Conservation (phyloP, 23 red algal species). For the Gracilariopsis chorda region DNA sequence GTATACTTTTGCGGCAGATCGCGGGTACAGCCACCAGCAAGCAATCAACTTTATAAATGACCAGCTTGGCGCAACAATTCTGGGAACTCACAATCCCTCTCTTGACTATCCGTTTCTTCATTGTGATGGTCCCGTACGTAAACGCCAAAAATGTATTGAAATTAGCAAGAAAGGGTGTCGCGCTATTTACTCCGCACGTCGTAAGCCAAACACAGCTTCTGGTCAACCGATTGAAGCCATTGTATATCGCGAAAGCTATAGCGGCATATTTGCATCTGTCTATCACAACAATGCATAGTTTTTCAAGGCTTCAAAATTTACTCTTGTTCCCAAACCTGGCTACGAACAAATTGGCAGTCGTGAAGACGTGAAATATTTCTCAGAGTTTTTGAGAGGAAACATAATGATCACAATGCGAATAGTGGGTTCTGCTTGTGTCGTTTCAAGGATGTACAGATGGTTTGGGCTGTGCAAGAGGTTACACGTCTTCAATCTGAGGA, state of each 20-base stretch:
- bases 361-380: neutral
- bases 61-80: neutral
- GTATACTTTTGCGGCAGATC: neutral
- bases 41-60: neutral
- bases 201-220: neutral
- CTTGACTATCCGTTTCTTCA: constrained; percentile 16
- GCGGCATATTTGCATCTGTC: neutral
- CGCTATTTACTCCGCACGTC: neutral
- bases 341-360: too few species aligned
- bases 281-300: constrained; percentile 7
- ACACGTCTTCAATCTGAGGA: constrained; percentile 19
- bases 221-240: neutral
- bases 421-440: neutral
- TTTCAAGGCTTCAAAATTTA: neutral
- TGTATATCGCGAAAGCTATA: constrained; percentile 7
- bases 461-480: neutral
- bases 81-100: neutral
- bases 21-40: neutral
- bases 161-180: neutral
- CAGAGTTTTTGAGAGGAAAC: neutral
- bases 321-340: neutral
- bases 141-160: neutral
- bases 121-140: constrained; percentile 4
- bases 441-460: neutral
- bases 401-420: neutral